A percentile compares a stretch with the other conserved stretches of the same genome.
These are phyloP conservation scores for Colletotrichum eremochloae DNA, from an alignment of 2,329 filamentous ascomycete genomes.

Conservation along the genomic window DNA sequence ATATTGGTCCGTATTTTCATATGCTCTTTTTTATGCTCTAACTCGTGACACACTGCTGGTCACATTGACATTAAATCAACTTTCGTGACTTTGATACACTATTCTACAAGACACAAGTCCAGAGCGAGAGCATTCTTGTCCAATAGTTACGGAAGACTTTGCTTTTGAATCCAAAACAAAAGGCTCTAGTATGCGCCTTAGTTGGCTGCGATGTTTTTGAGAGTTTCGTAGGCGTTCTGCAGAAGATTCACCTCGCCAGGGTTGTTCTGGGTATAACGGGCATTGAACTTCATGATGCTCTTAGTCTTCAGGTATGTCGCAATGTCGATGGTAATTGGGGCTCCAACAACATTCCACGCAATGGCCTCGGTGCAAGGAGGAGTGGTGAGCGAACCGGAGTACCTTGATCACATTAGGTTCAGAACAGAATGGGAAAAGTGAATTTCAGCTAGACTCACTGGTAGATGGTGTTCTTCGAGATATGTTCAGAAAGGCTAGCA, in stretches of 20 bases:
- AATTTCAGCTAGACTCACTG: constrained; percentile 47
- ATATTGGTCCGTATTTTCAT: too few relatives aligned
- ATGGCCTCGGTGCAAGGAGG: constrained; percentile 73
- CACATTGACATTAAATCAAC: background rate
- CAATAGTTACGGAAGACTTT: background rate
- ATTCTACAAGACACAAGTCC: too few relatives aligned
- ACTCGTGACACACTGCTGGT: constrained; percentile 13
- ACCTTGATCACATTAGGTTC: constrained; percentile 49
- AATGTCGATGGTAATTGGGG: constrained; percentile 62
- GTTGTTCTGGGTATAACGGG: constrained; percentile 65
- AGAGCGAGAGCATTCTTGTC: background rate
- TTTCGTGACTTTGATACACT: background rate
- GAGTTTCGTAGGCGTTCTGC: constrained; percentile 36
- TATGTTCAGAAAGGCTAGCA: constrained; percentile 52
- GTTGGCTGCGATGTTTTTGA: constrained; percentile 7
- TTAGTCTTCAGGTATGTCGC: constrained; percentile 66
- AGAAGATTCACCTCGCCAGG: constrained; percentile 61
- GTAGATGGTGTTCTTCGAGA: constrained; percentile 57
- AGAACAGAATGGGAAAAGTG: background rate
- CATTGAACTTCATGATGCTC: constrained; percentile 67
- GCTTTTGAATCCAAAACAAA: constrained; percentile 13
- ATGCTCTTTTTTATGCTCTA: constrained; percentile 11
- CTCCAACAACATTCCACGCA: constrained; percentile 64
- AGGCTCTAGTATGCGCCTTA: constrained; percentile 32
- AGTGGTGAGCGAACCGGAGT: constrained; percentile 73